Evolutionary conservation across 2,329 filamentous ascomycete genomes (phyloP).

Genomic region (Aspergillus caelatus): DNA sequence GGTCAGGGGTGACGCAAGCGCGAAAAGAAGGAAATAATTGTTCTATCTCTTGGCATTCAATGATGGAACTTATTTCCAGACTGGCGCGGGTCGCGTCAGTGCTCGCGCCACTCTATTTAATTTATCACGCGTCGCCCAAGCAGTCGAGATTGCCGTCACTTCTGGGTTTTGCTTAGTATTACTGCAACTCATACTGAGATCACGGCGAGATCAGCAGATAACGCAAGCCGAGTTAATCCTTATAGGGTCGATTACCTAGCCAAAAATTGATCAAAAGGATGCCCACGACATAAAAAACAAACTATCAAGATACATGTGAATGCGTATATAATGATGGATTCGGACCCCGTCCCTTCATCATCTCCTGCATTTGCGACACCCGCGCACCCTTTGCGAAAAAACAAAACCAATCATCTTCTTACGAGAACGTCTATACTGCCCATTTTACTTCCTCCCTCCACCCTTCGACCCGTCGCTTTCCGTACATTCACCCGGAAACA

Average conservation of each 20-base stretch:
- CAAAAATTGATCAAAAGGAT: background rate
- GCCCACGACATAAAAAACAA: background rate
- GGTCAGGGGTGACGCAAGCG: background rate
- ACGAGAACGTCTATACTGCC: slow-evolving; percentile 72
- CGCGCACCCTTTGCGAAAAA: slow-evolving; percentile 66
- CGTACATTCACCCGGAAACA: slow-evolving; percentile 97
- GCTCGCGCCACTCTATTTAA: background rate
- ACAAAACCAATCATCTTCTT: slow-evolving; percentile 51
- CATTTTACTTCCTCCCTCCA: slow-evolving; percentile 84
- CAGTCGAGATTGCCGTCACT: background rate
- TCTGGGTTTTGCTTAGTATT: background rate
- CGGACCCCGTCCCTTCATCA: slow-evolving; percentile 76
- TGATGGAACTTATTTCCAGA: background rate
- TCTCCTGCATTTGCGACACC: slow-evolving; percentile 91
- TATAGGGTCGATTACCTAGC: background rate
- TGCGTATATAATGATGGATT: slow-evolving; percentile 24
- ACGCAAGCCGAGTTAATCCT: background rate
- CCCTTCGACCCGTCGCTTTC: slow-evolving; percentile 86
- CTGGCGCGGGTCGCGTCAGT: background rate
- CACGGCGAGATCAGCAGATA: background rate
- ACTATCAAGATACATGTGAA: background rate
- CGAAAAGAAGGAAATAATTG: background rate
- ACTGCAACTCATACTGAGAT: background rate
- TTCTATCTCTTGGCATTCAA: background rate
- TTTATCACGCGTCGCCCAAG: background rate